phyloP scores from a whole-genome alignment of 2,329 filamentous ascomycete species.

The Aspergillus alliaceus region DNA sequence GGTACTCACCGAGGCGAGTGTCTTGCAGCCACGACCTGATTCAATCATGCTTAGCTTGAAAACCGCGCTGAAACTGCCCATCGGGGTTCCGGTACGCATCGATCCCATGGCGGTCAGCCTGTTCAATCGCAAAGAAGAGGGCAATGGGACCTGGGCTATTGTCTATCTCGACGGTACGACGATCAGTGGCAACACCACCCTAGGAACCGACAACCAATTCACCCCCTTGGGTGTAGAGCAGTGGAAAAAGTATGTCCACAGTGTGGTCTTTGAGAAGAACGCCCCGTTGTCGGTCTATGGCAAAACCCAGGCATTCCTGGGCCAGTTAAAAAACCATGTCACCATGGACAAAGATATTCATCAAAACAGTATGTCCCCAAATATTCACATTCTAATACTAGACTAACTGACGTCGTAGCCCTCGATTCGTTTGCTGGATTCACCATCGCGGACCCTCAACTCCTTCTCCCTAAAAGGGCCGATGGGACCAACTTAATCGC shows the following conservation, averaged over 20 bases:
- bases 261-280: constrained; percentile 29
- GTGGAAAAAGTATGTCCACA: constrained; percentile 34
- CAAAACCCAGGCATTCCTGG: constrained; percentile 30
- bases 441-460: constrained; percentile 46
- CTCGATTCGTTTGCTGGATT: constrained; percentile 55
- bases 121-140: constrained; percentile 30
- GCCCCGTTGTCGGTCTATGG: constrained; percentile 28
- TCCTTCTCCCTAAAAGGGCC: constrained; percentile 42
- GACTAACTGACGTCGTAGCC: constrained; percentile 36
- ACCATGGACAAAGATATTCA: constrained; percentile 34
- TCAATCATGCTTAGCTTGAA: constrained; percentile 34
- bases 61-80: constrained; percentile 38
- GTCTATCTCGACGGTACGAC: constrained; percentile 22
- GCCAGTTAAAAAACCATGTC: constrained; percentile 34
- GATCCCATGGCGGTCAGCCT: constrained; percentile 34
- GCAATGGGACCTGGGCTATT: constrained; percentile 30
- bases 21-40: constrained; percentile 36
- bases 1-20: constrained; percentile 34
- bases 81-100: constrained; percentile 37
- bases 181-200: constrained; percentile 37
- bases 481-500: constrained; percentile 57
- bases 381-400: background rate
- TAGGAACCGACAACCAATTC: constrained; percentile 23
- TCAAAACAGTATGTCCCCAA: constrained; percentile 31
- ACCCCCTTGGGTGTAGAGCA: constrained; percentile 28